Evolutionary conservation across 2,329 filamentous ascomycete genomes (phyloP), one percentile per base, ranked within the genome.

Genomic region (Fusarium goolgardi): DNA sequence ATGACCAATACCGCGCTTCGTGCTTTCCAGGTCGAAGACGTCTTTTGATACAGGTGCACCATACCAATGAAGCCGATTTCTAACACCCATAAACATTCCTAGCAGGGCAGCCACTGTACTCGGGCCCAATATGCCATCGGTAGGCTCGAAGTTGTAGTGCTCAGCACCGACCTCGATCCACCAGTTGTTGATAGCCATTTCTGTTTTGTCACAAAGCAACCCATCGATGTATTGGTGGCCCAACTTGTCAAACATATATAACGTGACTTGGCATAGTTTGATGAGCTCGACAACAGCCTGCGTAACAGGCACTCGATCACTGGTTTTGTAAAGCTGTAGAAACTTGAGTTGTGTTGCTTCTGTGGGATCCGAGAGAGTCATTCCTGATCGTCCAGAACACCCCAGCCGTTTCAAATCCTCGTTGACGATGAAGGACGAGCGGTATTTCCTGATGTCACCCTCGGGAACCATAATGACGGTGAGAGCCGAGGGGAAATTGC

Each of bases 81-180:
- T 88, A 35, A 94, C 93, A 5, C 96, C 96, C 83, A 97, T 91
- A 9, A 97, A 82, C 77, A 96, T 90, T 5, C 96, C 96, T 6
- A 99, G 81, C 21, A 99, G 80, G 3, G 92, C 95, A 23, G 94
- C 89, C 10, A 98, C 94, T 0, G 94, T 97, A 0, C 93, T 96
- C 3, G 96, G 94, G 0, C 96, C 96, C 4, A 99, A 82, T 23
- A 97, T 94, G 15, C 95, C 95, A 79, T 99, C 96, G 12, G 91
- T 91, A 2, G 96, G 95, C 78, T 98, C 96, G 34, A 94, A 88
- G 56, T 95, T 96, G 82, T 95, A 97, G 74, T 96, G 90, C 70
- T 98, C 95, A 1, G 90, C 90, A 3, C 96, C 96, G 62, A 97
- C 91, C 73, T 97, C 93, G 2, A 92, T 90, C 96, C 96, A 98